Conservation (phyloP, 805 yeast genomes). For the Metschnikowia shivogae region DNA sequence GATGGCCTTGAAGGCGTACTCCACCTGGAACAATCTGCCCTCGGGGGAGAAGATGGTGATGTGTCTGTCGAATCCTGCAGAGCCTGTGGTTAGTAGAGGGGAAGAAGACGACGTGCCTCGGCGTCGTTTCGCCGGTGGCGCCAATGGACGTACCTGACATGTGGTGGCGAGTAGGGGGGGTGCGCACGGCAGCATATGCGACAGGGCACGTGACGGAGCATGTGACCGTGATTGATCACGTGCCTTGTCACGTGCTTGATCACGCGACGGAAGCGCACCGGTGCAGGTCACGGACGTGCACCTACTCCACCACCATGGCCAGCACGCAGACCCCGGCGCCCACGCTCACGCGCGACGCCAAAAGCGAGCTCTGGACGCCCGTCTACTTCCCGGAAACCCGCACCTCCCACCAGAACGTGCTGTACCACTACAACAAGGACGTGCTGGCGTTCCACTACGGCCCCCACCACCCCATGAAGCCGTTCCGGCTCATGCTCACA, state of each 20-base stretch:
- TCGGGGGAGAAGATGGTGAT: slow-evolving; percentile 98
- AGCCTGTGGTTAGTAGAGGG: slow-evolving; percentile 46
- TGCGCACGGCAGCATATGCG: too few relatives aligned
- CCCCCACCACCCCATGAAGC: slow-evolving; percentile 97
- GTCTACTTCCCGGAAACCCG: background rate
- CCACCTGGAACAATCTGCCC: slow-evolving; percentile 96
- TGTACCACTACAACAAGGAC: slow-evolving; percentile 83
- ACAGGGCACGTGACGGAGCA: too few relatives aligned
- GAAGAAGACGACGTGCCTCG: background rate
- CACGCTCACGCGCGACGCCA: slow-evolving; percentile 34
- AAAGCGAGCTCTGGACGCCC: slow-evolving; percentile 20
- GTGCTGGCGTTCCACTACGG: slow-evolving; percentile 86
- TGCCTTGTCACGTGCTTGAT: too few relatives aligned
- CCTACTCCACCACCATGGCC: background rate
- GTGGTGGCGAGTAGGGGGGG: background rate
- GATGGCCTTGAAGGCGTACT: slow-evolving; percentile 96
- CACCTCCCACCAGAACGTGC: slow-evolving; percentile 42
- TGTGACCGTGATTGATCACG: too few relatives aligned
- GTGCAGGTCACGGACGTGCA: background rate
- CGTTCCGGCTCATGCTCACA: slow-evolving; percentile 87
- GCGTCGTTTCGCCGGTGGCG: background rate
- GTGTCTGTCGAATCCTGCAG: slow-evolving; percentile 98
- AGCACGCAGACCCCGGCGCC: background rate
- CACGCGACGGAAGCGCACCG: too few relatives aligned
- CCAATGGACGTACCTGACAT: slow-evolving; percentile 16